phyloP scores from a whole-genome alignment of 2,329 filamentous ascomycete species.

The Aspergillus novoparasiticus region DNA sequence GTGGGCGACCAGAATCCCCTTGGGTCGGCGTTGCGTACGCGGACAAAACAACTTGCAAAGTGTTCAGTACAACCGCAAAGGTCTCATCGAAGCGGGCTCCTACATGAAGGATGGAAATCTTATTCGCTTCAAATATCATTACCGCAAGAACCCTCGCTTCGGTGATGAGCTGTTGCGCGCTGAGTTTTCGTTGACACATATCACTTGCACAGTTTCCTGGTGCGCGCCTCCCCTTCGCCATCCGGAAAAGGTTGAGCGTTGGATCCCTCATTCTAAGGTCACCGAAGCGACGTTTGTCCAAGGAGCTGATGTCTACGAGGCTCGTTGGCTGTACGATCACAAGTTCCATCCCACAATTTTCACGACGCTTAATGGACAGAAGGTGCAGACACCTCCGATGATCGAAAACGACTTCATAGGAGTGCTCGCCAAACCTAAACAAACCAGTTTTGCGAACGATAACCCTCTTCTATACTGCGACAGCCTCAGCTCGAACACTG shows the following conservation, averaged over 20 bases:
- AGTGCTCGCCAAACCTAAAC: slow-evolving; percentile 47
- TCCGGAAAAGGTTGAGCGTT: slow-evolving; percentile 55
- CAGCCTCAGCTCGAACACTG: slow-evolving; percentile 35
- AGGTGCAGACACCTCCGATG: slow-evolving; percentile 57
- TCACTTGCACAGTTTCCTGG: slow-evolving; percentile 58
- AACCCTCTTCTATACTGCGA: slow-evolving; percentile 56
- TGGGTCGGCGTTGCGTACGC: slow-evolving; percentile 50
- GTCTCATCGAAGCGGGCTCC: slow-evolving; percentile 56
- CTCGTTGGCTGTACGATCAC: slow-evolving; percentile 53
- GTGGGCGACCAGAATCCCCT: slow-evolving; percentile 41
- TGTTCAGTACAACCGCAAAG: slow-evolving; percentile 56
- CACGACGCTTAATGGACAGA: slow-evolving; percentile 53
- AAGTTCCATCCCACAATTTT: slow-evolving; percentile 52
- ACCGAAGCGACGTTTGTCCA: slow-evolving; percentile 59
- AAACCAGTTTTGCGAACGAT: slow-evolving; percentile 51
- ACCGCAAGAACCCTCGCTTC: slow-evolving; percentile 56
- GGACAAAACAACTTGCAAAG: slow-evolving; percentile 51
- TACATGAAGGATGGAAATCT: slow-evolving; percentile 56
- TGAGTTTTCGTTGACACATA: slow-evolving; percentile 57
- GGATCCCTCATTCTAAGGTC: slow-evolving; percentile 59
- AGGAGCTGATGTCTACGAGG: slow-evolving; percentile 55
- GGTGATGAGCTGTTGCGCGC: slow-evolving; percentile 59
- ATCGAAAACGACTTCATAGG: slow-evolving; percentile 52
- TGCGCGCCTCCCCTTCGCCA: slow-evolving; percentile 54
- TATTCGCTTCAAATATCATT: slow-evolving; percentile 57